Evolutionary conservation across 1,284 basidiomycete species (phyloP), one percentile per base, ranked within the genome.

Genomic region (Agroathelia rolfsii): DNA sequence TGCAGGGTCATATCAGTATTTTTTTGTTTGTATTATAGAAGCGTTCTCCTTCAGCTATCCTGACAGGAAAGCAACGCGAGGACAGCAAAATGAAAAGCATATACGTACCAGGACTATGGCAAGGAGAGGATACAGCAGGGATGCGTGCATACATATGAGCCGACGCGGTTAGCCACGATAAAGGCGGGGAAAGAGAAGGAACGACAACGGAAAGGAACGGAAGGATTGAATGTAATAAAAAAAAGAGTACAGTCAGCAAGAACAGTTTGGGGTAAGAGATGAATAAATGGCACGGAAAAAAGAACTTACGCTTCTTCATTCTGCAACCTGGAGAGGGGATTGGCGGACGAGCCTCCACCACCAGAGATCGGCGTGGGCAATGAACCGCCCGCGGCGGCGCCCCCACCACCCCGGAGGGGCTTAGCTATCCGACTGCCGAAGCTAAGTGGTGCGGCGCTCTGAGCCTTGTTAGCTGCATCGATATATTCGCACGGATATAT

Each of bases 401-500:
- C 87, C 32, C 87, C 86, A 17, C 90, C 92, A 12, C 93, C 93
- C 44, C 94, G 75, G 40, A 98, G 63, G 9, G 94, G 94, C 62
- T 97, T 97, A 33, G 94, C 94, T 44, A 98, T 97, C 28, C 94
- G 75, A n/a, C n/a, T n/a, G 28, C 89, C 89, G 62, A 93, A 93
- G 54, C 66, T 82, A 47, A 92, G 65, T 36, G 81, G 69, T 8
- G 79, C 76, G 15, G 72, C 61, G 23, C 66, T 61, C 37, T 78
- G 69, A 39, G 76, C 69, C 59, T 87, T 87, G 74, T 80, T 80
- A 14, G 84, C 85, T 86, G 53, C 35, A 38, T 40, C 33, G 26
- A 26, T 16, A n/a, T n/a, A n/a, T n/a, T n/a, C n/a, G n/a, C n/a
- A n/a, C n/a, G n/a, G n/a, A n/a, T n/a, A n/a, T n/a, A n/a, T 26